Conservation (phyloP, 2,329 filamentous ascomycete genomes). For the Magnaporthiopsis incrustans region DNA sequence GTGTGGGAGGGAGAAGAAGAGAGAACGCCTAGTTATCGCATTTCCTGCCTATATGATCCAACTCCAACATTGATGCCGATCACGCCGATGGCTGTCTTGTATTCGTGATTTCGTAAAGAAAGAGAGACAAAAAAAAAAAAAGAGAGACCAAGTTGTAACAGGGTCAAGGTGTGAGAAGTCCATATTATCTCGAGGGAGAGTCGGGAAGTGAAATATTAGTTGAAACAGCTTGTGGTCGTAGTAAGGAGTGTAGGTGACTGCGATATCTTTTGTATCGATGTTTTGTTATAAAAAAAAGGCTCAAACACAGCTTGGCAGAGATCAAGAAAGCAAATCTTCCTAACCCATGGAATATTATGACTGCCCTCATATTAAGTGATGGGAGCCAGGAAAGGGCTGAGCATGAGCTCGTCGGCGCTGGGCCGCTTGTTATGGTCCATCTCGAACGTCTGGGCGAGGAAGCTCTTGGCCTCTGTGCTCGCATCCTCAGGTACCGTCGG, state of each 20-base stretch:
- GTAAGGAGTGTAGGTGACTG: too few relatives aligned
- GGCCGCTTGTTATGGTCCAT: conserved; percentile 89
- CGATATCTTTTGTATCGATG: too few relatives aligned
- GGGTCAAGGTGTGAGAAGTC: neutral
- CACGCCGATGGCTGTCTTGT: conserved; percentile 2
- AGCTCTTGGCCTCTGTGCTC: conserved; percentile 74
- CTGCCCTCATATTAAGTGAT: conserved; percentile 36
- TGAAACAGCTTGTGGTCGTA: too few relatives aligned
- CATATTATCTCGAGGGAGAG: neutral
- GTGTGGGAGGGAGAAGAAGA: neutral
- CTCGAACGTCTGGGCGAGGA: conserved; percentile 86
- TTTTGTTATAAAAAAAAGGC: neutral
- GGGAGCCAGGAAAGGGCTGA: conserved; percentile 72
- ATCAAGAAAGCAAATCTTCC: neutral
- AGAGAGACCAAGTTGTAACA: neutral
- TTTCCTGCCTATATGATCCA: conserved; percentile 2
- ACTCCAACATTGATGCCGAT: conserved; percentile 5
- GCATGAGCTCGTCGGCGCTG: conserved; percentile 82
- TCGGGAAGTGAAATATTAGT: neutral
- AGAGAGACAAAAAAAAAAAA: conserved; percentile 1
- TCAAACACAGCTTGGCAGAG: neutral
- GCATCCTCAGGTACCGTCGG: conserved; percentile 84
- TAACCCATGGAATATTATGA: neutral
- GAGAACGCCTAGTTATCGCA: neutral
- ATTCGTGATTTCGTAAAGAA: conserved; percentile 6